Conservation (phyloP, 176 grass and related monocot species). For the Elaeis guineensis region DNA sequence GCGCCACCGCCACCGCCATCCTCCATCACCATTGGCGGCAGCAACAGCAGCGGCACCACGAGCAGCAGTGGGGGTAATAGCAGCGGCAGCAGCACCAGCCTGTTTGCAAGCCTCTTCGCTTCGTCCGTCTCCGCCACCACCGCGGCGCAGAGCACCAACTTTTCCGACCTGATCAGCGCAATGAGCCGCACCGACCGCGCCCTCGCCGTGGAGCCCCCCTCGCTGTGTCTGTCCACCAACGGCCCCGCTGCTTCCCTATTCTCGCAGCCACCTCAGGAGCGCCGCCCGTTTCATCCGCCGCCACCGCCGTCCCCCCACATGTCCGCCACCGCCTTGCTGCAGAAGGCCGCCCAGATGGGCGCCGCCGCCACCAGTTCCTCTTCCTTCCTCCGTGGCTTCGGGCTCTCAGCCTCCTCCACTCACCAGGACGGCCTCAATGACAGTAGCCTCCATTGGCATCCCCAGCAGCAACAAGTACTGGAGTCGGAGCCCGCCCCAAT, state of each 20-base stretch:
- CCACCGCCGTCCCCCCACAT: constrained; percentile 55
- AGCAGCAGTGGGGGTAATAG: constrained; percentile 13
- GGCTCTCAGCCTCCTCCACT: constrained; percentile 26
- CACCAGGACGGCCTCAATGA: constrained; percentile 43
- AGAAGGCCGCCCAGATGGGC: constrained; percentile 95
- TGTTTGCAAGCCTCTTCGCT: constrained; percentile 61
- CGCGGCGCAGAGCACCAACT: constrained; percentile 18
- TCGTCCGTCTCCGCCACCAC: constrained; percentile 34
- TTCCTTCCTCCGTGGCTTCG: constrained; percentile 65
- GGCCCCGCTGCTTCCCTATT: constrained; percentile 38
- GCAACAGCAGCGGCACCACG: constrained; percentile 13
- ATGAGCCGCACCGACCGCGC: constrained; percentile 13
- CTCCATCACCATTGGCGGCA: neutral
- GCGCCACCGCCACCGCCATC: too few relatives aligned
- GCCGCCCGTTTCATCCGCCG: constrained; percentile 37
- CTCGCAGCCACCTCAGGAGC: constrained; percentile 25
- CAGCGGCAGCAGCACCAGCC: constrained; percentile 33
- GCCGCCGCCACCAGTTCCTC: constrained; percentile 46
- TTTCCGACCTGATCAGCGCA: constrained; percentile 11
- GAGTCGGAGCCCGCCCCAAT: constrained; percentile 31
- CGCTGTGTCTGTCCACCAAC: constrained; percentile 59
- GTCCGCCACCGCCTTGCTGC: constrained; percentile 84
- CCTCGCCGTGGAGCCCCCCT: constrained; percentile 27
- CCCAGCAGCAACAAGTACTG: constrained; percentile 15
- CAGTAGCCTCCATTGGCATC: constrained; percentile 35